Evolutionary conservation across 768 basidiomycete species (phyloP).

Genomic region (Pulveroboletus sp.): DNA sequence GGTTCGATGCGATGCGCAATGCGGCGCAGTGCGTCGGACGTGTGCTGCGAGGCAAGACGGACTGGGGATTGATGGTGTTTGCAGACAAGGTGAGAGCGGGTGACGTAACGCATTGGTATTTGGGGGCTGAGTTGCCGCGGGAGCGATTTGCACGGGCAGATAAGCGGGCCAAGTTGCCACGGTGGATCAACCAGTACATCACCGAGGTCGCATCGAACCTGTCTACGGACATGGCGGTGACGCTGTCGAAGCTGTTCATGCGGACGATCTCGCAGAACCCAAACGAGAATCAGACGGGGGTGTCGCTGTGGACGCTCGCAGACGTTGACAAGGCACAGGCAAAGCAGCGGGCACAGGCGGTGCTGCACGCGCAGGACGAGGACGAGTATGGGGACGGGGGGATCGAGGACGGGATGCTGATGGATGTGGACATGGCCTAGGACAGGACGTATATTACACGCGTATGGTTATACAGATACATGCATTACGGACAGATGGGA

Average conservation of each 20-base stretch:
- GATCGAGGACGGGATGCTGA: constrained; percentile 59
- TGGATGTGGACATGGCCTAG: constrained; percentile 48
- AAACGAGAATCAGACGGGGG: constrained; percentile 91
- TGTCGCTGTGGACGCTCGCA: constrained; percentile 93
- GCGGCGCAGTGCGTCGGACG: constrained; percentile 99
- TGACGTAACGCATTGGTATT: neutral
- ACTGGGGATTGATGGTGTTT: constrained; percentile 99
- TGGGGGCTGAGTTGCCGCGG: constrained; percentile 1
- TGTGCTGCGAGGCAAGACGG: constrained; percentile 95
- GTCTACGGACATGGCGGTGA: constrained; percentile 97
- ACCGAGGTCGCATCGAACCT: constrained; percentile 97
- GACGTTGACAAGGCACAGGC: constrained; percentile 85
- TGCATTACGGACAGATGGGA: constrained; percentile 30
- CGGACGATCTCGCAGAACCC: constrained; percentile 98
- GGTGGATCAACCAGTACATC: constrained; percentile 99
- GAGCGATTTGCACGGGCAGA: constrained; percentile 91
- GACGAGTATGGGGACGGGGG: constrained; percentile 70
- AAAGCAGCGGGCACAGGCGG: constrained; percentile 68
- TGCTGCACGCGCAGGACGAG: constrained; percentile 45
- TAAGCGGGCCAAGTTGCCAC: constrained; percentile 92
- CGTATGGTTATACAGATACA: too few species aligned
- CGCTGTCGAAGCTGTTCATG: constrained; percentile 94
- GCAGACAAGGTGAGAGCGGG: constrained; percentile 85
- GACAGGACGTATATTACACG: constrained; percentile 8
- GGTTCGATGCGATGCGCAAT: constrained; percentile 99